These are phyloP conservation scores for Salix viminalis DNA, from an alignment of 345 rosid species.

Conservation along the genomic window DNA sequence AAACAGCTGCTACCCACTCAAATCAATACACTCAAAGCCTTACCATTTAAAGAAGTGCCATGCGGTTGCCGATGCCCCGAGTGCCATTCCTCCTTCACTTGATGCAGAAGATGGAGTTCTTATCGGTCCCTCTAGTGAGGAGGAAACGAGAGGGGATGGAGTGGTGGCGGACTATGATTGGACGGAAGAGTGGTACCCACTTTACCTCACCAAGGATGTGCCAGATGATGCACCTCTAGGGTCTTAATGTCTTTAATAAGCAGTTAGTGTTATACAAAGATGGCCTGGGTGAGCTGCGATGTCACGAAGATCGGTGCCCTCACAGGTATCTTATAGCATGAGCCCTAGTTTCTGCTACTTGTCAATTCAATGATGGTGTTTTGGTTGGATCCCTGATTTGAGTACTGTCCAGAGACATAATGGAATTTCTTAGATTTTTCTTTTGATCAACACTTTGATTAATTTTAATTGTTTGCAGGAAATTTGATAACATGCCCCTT, in stretches of 20 bases:
- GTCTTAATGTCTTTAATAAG: constrained; percentile 76
- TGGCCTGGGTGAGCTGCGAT: constrained; percentile 56
- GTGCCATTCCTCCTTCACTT: background rate
- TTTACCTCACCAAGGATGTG: constrained; percentile 70
- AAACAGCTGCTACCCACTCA: background rate
- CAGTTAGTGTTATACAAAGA: constrained; percentile 79
- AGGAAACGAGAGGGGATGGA: constrained; percentile 40
- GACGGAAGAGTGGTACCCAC: constrained; percentile 94
- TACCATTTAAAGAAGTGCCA: constrained; percentile 7
- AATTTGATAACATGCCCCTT: too few species aligned
- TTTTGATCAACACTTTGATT: too few species aligned
- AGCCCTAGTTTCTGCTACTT: background rate
- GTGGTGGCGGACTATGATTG: constrained; percentile 62
- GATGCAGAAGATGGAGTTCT: constrained; percentile 22
- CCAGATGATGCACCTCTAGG: constrained; percentile 88
- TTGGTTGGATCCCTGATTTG: background rate
- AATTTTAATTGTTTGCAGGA: too few species aligned
- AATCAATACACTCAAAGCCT: background rate
- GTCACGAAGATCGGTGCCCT: constrained; percentile 89
- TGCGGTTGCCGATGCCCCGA: constrained; percentile 30
- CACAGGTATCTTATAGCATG: constrained; percentile 54
- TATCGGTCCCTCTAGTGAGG: constrained; percentile 29
- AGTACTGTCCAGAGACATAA: too few species aligned
- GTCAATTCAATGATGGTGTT: background rate
- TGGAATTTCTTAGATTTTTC: too few species aligned